These are phyloP conservation scores for Erythrobasidium hasegawianum DNA, from an alignment of 1,284 basidiomycete genomes.

Conservation along the genomic window DNA sequence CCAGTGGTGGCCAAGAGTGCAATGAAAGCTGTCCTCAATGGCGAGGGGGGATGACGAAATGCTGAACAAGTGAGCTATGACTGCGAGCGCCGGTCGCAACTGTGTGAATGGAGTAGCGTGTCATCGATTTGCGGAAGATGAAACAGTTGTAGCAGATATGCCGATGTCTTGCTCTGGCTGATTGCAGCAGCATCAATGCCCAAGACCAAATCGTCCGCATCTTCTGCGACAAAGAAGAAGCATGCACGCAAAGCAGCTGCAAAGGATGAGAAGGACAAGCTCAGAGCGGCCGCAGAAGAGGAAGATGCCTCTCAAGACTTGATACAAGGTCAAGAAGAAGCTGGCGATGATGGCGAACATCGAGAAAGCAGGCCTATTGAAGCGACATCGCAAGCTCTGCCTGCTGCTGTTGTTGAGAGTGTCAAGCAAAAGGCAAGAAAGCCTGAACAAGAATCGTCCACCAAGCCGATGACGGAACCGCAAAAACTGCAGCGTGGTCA, in stretches of 20 bases:
- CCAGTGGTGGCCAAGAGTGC: too few species aligned
- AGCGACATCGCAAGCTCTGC: background rate
- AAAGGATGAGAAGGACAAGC: constrained; percentile 20
- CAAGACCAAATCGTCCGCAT: constrained; percentile 34
- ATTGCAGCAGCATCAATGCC: constrained; percentile 5
- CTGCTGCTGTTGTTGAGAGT: background rate
- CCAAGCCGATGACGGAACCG: constrained; percentile 1
- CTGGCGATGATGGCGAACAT: background rate
- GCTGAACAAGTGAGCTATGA: too few species aligned
- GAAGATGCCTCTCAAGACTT: background rate
- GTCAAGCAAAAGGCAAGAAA: background rate
- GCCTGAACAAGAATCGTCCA: background rate
- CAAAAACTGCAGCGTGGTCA: constrained; percentile 38
- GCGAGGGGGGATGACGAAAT: too few species aligned
- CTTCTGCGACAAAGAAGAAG: constrained; percentile 74
- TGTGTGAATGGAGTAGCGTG: too few species aligned
- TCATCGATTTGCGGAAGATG: too few species aligned
- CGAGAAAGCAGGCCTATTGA: background rate
- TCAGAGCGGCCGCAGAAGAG: background rate
- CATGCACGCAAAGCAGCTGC: constrained; percentile 60
- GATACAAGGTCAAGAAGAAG: background rate
- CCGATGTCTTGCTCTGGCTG: too few species aligned
- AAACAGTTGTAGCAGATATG: too few species aligned
- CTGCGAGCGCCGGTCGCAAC: too few species aligned
- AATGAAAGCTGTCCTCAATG: too few species aligned